phyloP scores from a whole-genome alignment of 2,329 filamentous ascomycete genomes.

The Sporothrix luriei region DNA sequence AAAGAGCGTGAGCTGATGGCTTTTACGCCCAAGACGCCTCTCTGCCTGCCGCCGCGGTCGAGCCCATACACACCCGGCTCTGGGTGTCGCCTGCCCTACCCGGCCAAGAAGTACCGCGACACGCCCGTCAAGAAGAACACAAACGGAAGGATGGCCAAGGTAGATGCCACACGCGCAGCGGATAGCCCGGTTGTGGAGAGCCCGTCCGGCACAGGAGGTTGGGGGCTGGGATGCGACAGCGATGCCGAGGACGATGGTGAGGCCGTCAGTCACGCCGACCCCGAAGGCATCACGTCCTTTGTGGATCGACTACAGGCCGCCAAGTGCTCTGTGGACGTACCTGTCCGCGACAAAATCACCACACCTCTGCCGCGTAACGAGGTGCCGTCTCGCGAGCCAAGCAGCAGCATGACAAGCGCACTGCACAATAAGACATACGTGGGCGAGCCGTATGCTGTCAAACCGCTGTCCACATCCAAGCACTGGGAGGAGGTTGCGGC shows the following conservation, averaged over 20 bases:
- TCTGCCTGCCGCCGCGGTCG: neutral
- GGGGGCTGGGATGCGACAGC: neutral
- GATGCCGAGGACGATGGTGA: neutral
- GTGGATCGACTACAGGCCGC: neutral
- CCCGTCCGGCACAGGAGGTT: neutral
- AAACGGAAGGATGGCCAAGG: neutral
- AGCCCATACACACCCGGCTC: conserved; percentile 7
- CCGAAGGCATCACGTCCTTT: neutral
- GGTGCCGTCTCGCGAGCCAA: too few relatives aligned
- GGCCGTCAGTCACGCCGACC: neutral
- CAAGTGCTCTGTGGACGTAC: too few relatives aligned
- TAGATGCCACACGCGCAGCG: neutral
- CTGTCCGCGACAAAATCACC: neutral
- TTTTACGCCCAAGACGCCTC: neutral
- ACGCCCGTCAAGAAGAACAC: conserved; percentile 11
- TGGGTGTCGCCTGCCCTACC: conserved; percentile 2
- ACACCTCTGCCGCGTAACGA: too few relatives aligned
- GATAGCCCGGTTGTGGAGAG: neutral
- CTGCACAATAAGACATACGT: neutral
- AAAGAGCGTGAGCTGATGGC: neutral
- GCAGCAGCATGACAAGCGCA: neutral
- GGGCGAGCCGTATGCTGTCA: neutral
- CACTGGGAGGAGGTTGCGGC: too few relatives aligned
- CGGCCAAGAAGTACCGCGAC: neutral
- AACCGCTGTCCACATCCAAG: neutral